Evolutionary conservation across 306 rosid genomes (phyloP), one percentile per base, ranked within the genome.

Genomic region (Acmispon strigosus): DNA sequence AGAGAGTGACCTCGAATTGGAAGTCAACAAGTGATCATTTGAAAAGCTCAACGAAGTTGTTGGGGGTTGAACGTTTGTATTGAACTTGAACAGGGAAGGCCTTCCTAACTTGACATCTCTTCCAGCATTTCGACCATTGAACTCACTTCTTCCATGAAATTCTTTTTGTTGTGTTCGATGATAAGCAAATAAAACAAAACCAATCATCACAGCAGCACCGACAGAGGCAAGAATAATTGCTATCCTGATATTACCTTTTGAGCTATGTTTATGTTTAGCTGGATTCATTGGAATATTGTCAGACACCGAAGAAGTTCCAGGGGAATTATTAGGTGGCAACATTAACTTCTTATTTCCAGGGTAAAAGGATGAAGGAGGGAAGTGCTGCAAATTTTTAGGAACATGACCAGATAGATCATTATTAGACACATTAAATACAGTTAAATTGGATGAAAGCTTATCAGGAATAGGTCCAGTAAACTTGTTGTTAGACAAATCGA

Each of bases 221-320:
- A 94, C 84, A 4, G 97, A 85, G 13, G 97, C 98, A 78, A 94
- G 81, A 78, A 94, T 94, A 66, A 94, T 94, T 67, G 97, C 94
- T 86, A 94, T 78, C 84, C 83, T 91, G 66, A 94, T 86, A 83
- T 61, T 88, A 62, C 80, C 87, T 81, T 79, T 94, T 34, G 97
- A 87, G 44, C 70, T 64, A 45, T 60, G 86, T 32, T 32, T 32
- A 77, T 64, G 84, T 45, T 65, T 84, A 36, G 7, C 79, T 27
- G 4, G 5, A 3, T 43, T 56, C 65, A 20, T 58, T 24, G 85
- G 53, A 75, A 87, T 39, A 55, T 16, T 81, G 66, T 20, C 62
- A 58, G 92, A 73, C 76, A 84, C 91, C 17, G 91, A 85, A 62
- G 85, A 37, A 42, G 72, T 7, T 16, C 13, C 75, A 19, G 70